phyloP scores from a whole-genome alignment of 441 rosid genomes.

The Pelargonium citronellum region DNA sequence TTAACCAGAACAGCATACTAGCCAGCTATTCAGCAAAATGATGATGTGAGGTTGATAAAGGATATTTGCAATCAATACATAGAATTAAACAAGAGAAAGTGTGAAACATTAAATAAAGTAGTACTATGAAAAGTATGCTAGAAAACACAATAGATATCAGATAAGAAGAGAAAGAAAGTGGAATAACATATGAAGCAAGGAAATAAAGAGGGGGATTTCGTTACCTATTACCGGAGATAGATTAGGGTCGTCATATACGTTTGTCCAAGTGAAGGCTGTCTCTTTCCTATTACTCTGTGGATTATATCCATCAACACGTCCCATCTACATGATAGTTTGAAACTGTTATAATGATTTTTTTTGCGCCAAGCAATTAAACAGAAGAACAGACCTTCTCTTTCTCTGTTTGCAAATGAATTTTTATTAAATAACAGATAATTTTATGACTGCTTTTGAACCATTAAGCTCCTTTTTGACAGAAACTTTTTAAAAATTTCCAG shows the following conservation, averaged over 20 bases:
- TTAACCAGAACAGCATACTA: background rate
- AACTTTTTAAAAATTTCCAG: too few relatives aligned
- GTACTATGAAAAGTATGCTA: background rate
- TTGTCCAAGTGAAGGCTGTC: slow-evolving; percentile 59
- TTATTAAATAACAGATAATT: too few relatives aligned
- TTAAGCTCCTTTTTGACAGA: too few relatives aligned
- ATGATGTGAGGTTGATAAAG: too few relatives aligned
- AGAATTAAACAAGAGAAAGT: background rate
- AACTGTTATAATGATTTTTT: slow-evolving; percentile 10
- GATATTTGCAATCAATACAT: too few relatives aligned
- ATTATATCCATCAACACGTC: slow-evolving; percentile 61
- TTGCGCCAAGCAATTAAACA: background rate
- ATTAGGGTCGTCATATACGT: slow-evolving; percentile 41
- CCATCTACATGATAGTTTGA: slow-evolving; percentile 46
- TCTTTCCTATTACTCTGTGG: slow-evolving; percentile 51
- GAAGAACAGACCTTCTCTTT: too few relatives aligned
- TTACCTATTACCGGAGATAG: slow-evolving; percentile 36
- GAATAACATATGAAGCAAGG: slow-evolving; percentile 1
- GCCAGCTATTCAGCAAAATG: background rate
- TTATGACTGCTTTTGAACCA: too few relatives aligned
- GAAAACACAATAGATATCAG: background rate
- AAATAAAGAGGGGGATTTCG: slow-evolving; percentile 1
- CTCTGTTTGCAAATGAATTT: too few relatives aligned
- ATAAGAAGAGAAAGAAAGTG: background rate
- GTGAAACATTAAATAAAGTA: background rate